phyloP scores from a whole-genome alignment of 352 stramenopile genomes.

The Pythium monospermum region DNA sequence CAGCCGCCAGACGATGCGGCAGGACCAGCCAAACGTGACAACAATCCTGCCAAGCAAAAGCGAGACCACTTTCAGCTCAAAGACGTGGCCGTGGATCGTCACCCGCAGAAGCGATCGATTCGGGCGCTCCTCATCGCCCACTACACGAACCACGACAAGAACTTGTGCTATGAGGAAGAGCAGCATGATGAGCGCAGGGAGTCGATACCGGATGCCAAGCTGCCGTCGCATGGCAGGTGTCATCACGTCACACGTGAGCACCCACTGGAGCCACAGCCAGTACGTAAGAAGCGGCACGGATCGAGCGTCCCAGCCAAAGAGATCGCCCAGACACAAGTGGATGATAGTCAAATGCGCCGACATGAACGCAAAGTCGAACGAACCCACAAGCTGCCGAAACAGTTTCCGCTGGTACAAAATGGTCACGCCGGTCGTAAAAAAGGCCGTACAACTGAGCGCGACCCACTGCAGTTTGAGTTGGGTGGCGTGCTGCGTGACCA shows the following conservation, averaged over 20 bases:
- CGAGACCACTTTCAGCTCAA: background rate
- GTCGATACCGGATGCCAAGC: conserved; percentile 3
- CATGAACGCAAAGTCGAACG: conserved; percentile 27
- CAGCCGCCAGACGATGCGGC: conserved; percentile 2
- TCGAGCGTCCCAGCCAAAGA: conserved; percentile 16
- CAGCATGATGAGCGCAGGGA: conserved; percentile 4
- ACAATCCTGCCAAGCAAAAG: conserved; percentile 11
- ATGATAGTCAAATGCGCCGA: conserved; percentile 18
- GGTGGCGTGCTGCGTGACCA: too few relatives aligned
- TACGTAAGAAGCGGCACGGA: conserved; percentile 6
- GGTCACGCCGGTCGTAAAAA: too few relatives aligned
- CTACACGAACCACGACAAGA: conserved; percentile 13
- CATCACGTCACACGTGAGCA: conserved; percentile 13
- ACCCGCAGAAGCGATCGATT: too few relatives aligned
- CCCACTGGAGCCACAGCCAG: conserved; percentile 25
- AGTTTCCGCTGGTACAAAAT: conserved; percentile 20
- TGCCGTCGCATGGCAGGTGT: conserved; percentile 8
- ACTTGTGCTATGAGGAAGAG: conserved; percentile 8
- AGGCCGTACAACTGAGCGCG: too few relatives aligned
- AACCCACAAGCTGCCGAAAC: conserved; percentile 10
- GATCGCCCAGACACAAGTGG: conserved; percentile 17
- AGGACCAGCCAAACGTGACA: conserved; percentile 8
- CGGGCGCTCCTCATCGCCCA: too few relatives aligned
- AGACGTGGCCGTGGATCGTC: background rate
- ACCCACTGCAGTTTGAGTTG: too few relatives aligned